Conservation (phyloP, 176 grass and related monocot genomes). For the Pontederia crassipes region DNA sequence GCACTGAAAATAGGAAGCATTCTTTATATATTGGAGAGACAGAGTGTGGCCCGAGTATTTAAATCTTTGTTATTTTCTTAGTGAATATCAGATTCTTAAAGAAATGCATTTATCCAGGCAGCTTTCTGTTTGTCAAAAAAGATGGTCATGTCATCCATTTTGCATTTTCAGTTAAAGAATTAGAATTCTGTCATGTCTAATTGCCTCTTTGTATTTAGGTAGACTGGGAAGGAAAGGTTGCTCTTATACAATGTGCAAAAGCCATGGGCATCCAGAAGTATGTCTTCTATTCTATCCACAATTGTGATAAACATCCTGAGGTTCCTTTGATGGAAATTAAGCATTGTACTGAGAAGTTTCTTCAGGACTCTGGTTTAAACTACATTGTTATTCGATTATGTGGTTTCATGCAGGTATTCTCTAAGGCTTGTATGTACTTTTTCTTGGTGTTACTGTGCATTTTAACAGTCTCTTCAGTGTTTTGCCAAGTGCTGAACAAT, state of each 20-base stretch:
- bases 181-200: background rate
- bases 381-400: conserved; percentile 79
- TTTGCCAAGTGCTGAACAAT: background rate
- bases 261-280: conserved; percentile 98
- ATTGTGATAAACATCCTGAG: conserved; percentile 94
- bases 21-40: background rate
- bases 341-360: conserved; percentile 92
- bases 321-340: conserved; percentile 99
- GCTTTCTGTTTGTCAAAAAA: too few species aligned
- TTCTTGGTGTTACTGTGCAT: background rate
- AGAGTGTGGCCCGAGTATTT: too few species aligned
- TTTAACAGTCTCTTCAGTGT: background rate
- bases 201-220: conserved; percentile 62
- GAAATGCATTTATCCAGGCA: too few species aligned
- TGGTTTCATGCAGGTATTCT: conserved; percentile 90
- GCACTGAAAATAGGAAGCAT: background rate
- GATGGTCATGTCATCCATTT: background rate
- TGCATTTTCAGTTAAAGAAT: too few species aligned
- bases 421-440: background rate
- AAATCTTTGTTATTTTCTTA: too few species aligned
- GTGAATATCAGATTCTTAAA: too few species aligned
- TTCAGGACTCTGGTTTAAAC: conserved; percentile 73
- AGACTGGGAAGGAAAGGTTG: conserved; percentile 99
- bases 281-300: conserved; percentile 97
- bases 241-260: conserved; percentile 96